phyloP scores from a whole-genome alignment of 495 filamentous ascomycete species.

The Xylaria venustula region DNA sequence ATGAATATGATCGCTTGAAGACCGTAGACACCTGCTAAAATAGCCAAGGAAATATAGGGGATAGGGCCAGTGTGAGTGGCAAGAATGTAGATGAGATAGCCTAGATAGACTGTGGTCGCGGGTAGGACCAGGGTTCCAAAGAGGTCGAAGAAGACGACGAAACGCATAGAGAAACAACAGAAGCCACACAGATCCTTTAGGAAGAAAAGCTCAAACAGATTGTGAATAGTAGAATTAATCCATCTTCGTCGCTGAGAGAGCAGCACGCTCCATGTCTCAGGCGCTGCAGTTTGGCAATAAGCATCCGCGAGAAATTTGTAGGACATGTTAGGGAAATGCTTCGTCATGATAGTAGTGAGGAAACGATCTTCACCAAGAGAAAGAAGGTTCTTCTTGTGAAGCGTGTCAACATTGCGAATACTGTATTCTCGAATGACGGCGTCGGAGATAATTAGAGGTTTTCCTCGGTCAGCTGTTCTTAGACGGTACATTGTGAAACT shows the following conservation, averaged over 20 bases:
- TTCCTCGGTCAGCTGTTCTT: conserved; percentile 86
- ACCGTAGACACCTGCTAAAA: conserved; percentile 90
- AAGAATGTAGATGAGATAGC: conserved; percentile 81
- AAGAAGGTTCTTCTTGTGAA: conserved; percentile 97
- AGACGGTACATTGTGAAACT: conserved; percentile 99
- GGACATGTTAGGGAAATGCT: conserved; percentile 91
- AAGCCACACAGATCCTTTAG: conserved; percentile 94
- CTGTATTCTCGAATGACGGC: conserved; percentile 84
- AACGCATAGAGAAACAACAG: conserved; percentile 99
- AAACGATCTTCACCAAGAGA: conserved; percentile 97
- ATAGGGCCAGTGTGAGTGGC: conserved; percentile 70
- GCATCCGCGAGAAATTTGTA: conserved; percentile 96
- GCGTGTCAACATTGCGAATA: conserved; percentile 83
- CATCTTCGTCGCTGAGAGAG: conserved; percentile 93
- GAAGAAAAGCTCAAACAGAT: conserved; percentile 82
- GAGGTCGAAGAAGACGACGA: conserved; percentile 93
- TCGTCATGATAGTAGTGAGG: conserved; percentile 95
- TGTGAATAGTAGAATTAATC: conserved; percentile 99
- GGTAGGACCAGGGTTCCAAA: conserved; percentile 92
- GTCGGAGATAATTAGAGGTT: conserved; percentile 88
- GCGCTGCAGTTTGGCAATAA: conserved; percentile 87
- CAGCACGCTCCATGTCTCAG: conserved; percentile 88
- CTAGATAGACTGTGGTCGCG: conserved; percentile 85
- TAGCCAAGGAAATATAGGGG: conserved; percentile 80
- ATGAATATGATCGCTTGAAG: conserved; percentile 96